Conservation (phyloP, 108 stramenopile species). For the Cyclostephanos tholiformis region DNA sequence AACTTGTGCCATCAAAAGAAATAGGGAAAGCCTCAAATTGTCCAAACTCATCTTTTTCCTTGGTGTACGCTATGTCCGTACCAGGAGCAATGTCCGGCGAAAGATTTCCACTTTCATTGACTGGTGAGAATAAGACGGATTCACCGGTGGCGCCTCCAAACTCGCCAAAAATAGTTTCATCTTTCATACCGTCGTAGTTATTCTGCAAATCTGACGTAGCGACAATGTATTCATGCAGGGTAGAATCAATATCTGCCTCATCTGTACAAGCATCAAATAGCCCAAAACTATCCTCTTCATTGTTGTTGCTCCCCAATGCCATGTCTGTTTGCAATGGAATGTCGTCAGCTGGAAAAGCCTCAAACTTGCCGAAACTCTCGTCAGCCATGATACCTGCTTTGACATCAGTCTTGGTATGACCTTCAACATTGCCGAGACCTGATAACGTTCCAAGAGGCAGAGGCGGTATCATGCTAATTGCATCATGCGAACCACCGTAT, state of each 20-base stretch:
- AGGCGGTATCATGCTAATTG: constrained; percentile 1
- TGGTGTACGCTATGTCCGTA: background rate
- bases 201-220: background rate
- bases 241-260: background rate
- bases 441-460: background rate
- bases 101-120: background rate
- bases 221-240: background rate
- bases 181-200: background rate
- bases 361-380: constrained; percentile 2
- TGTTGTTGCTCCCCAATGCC: background rate
- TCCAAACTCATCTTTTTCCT: constrained; percentile 3
- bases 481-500: background rate
- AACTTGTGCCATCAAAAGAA: background rate
- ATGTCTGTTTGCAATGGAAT: background rate
- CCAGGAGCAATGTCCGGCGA: background rate
- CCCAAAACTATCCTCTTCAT: background rate
- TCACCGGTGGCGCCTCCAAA: background rate
- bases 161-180: background rate
- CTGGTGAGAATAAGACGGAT: background rate
- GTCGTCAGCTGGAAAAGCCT: constrained; percentile 3
- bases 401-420: background rate
- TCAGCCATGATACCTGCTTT: background rate
- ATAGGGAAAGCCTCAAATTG: constrained; percentile 1
- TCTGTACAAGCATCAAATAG: background rate
- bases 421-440: background rate